Percentiles rank a stretch among this genome's conserved stretches.
phyloP scores from a whole-genome alignment of 768 basidiomycete genomes.

The Russula griseocarnosa region DNA sequence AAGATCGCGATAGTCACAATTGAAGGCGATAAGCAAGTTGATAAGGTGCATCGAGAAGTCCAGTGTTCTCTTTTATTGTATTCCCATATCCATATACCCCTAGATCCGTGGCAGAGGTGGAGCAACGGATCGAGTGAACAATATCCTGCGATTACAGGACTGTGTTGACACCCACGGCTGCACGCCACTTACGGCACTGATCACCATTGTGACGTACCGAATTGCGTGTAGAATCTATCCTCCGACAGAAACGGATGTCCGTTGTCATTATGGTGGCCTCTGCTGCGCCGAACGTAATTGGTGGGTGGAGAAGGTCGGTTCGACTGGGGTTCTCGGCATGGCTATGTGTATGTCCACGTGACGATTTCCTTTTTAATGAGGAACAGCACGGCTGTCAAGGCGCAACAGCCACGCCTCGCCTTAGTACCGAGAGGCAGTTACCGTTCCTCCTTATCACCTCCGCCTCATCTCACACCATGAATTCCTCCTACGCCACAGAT shows the following conservation, averaged over 20 bases:
- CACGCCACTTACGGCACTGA: slow-evolving; percentile 4
- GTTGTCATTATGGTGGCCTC: not conserved
- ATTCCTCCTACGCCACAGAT: slow-evolving; percentile 6
- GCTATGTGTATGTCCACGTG: slow-evolving; percentile 11
- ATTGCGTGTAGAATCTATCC: not conserved
- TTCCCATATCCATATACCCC: not conserved
- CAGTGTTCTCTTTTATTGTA: not conserved
- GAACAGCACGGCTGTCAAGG: not conserved
- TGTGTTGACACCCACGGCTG: not conserved
- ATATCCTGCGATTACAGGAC: too few relatives aligned
- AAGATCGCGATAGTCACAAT: not conserved
- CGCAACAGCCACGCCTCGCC: too few relatives aligned
- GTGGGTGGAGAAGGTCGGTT: too few relatives aligned
- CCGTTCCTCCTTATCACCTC: not conserved
- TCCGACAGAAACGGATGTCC: slow-evolving; percentile 4
- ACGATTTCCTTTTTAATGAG: slow-evolving; percentile 11
- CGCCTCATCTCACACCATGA: slow-evolving; percentile 10
- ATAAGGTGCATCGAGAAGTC: not conserved
- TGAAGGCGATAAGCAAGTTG: slow-evolving; percentile 7
- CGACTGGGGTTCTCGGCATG: not conserved
- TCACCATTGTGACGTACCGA: slow-evolving; percentile 14
- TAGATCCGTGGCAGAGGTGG: not conserved
- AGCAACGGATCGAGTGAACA: not conserved
- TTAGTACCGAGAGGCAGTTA: not conserved
- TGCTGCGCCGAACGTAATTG: slow-evolving; percentile 18